Percentiles rank a stretch among this genome's conserved stretches.
These are phyloP conservation scores for Carex parvula DNA, from an alignment of 176 grass and related monocot species.

Conservation along the genomic window DNA sequence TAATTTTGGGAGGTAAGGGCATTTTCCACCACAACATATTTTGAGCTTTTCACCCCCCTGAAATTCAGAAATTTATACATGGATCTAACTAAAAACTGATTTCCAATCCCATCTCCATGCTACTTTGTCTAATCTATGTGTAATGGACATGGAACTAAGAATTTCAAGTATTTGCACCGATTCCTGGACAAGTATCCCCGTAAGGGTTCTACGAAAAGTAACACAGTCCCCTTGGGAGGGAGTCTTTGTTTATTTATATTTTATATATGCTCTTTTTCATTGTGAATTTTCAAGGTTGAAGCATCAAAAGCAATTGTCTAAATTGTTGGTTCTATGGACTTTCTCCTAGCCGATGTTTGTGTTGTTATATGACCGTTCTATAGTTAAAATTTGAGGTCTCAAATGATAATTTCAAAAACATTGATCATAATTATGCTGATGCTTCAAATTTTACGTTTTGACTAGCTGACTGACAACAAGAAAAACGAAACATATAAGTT, in stretches of 20 bases:
- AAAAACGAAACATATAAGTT: background rate
- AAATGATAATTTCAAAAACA: background rate
- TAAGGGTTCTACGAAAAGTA: no score
- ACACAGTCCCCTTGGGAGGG: no score
- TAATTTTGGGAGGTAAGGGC: no score
- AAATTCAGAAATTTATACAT: no score
- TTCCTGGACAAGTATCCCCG: no score
- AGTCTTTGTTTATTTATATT: background rate
- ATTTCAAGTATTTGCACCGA: no score
- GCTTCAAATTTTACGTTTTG: background rate
- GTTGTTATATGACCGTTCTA: background rate
- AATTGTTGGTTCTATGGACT: background rate
- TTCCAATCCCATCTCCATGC: no score
- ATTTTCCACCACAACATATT: no score
- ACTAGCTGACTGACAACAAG: background rate
- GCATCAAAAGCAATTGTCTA: background rate
- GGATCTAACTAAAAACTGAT: no score
- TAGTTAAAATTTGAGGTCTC: background rate
- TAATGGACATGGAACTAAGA: no score
- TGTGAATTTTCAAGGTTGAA: background rate
- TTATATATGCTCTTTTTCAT: background rate
- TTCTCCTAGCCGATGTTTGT: background rate
- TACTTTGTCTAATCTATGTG: no score
- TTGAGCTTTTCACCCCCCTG: no score
- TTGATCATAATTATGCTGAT: background rate